These are phyloP conservation scores for Fusarium metavorans DNA, from an alignment of 2,329 filamentous ascomycete species.

Conservation along the genomic window DNA sequence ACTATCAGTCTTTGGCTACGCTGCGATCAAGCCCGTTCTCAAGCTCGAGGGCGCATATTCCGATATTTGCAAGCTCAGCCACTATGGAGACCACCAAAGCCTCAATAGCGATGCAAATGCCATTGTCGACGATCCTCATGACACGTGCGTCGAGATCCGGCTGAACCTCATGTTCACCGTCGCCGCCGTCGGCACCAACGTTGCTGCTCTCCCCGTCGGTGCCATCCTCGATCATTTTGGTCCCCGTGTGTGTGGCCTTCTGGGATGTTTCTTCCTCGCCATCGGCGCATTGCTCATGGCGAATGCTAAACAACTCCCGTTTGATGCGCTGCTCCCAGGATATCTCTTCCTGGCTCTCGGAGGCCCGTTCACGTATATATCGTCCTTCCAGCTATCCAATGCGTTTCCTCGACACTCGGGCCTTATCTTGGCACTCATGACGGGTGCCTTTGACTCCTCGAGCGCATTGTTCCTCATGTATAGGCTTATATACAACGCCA, in stretches of 20 bases:
- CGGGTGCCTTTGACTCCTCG: slow-evolving; percentile 86
- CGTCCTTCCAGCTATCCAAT: slow-evolving; percentile 87
- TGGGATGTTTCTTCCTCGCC: slow-evolving; percentile 75
- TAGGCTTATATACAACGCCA: slow-evolving; percentile 75
- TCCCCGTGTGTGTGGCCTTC: slow-evolving; percentile 78
- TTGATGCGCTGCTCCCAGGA: slow-evolving; percentile 81
- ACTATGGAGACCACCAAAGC: slow-evolving; percentile 14
- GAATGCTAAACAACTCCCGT: slow-evolving; percentile 66
- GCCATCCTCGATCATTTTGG: slow-evolving; percentile 87
- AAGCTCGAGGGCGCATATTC: slow-evolving; percentile 79
- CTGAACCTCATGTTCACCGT: slow-evolving; percentile 95
- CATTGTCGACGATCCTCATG: slow-evolving; percentile 37
- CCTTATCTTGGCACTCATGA: slow-evolving; percentile 82
- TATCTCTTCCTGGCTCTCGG: slow-evolving; percentile 83
- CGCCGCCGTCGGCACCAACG: slow-evolving; percentile 88
- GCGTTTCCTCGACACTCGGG: slow-evolving; percentile 83
- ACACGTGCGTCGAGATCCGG: slow-evolving; percentile 64
- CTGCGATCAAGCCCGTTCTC: slow-evolving; percentile 84
- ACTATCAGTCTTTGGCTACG: slow-evolving; percentile 78
- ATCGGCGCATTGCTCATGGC: slow-evolving; percentile 80
- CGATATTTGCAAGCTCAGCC: slow-evolving; percentile 64
- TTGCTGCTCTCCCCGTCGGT: slow-evolving; percentile 86
- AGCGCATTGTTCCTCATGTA: slow-evolving; percentile 83
- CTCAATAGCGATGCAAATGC: not conserved
- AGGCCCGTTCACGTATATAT: slow-evolving; percentile 85